Evolutionary conservation across 2,329 filamentous ascomycete genomes (phyloP), one percentile per base, ranked within the genome.

Genomic region (Venturia nashicola): DNA sequence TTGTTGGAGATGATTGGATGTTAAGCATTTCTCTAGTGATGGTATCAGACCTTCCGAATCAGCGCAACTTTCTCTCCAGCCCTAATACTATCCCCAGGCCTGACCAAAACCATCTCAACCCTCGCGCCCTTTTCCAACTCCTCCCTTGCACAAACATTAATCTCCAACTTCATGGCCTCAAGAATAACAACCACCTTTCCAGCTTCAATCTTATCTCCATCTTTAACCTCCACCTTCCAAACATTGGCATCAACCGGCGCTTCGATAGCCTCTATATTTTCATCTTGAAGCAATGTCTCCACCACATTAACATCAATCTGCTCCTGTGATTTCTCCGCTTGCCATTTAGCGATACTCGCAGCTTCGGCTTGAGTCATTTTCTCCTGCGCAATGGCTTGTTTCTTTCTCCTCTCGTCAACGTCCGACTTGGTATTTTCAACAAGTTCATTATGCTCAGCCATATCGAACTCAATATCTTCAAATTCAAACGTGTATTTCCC

Each of bases 101-200:
- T 76, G 12, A 74, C 72, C 39, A 77, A 65, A 61, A 78, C 66
- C 67, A 76, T 76, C 67, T 77, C 72, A 2, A 78, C 73, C 46
- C 42, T 71, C 61, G 61, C 69, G 23, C 63, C 72, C 18, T 66
- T 69, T 27, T 69, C 69, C 51, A 57, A 36, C 7, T 69, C 67
- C 14, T 69, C 65, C 57, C 74, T 71, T 1, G 71, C 68, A 36
- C 72, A 71, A 23, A 81, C 75, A 16, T 75, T 74, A 65, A 83
- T 80, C 67, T 83, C 82, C 73, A 83, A 77, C 69, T 84, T 83
- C 81, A 84, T 84, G 0, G 81, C 81, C 64, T 84, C 82, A 3
- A 83, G 71, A 2, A 83, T 78, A 1, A 76, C 71, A 0, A 79
- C 74, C 0, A 76, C 69, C 32, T 81, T 75, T 8, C 76, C 76